Base-by-base conservation (phyloP, 139 green algal genomes). In the Micromonas pusilla region DNA sequence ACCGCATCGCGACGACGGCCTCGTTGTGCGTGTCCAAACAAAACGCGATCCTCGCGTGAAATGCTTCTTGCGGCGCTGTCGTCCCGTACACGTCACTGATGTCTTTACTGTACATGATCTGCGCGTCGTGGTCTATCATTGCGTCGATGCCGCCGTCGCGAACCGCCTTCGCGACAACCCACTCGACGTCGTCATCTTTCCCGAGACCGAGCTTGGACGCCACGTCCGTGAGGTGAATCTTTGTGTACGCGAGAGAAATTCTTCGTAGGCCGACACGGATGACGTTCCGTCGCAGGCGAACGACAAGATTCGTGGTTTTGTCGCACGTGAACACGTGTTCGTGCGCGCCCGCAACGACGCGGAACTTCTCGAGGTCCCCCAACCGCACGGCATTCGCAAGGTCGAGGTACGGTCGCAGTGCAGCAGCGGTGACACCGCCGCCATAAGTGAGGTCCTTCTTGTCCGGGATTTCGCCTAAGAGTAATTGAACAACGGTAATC, bases 381-480 rank as follows among this genome's bases (percentile, higher is more conserved):
- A 79, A 77, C 33, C 94, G 87, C 76, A 98, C 94, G 25, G 89
- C 87, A 70, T 87, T 80, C 9, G 93, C 90, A 20, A 99, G 85
- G 39, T 91, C 83, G 66, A 97, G 92, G 86, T 98, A 99, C 26
- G 94, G 91, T 79, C 76, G 45, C 82, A 99, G 86, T 26, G 85
- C 80, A 36, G 73, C 70, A 19, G 38, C 36, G 39, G 34, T 25
- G n/a, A 76, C 54, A 34, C 19, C 37, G 68, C 68, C 25, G 39
- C 60, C 39, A 6, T 68, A 57, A 82, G 3, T 63, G 20, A 75
- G 33, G 30, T 63, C 37, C 3, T 75, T 75, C 30, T 39, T 38
- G 73, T 97, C 91, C 1, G 95, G 96, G 63, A 97, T 91, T 85
- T 99, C 96, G n/a, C 95, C 95, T 71, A 99, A 88, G 79, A 99